Conservation (phyloP, 768 basidiomycete species). For the Naganishia vishniacii region DNA sequence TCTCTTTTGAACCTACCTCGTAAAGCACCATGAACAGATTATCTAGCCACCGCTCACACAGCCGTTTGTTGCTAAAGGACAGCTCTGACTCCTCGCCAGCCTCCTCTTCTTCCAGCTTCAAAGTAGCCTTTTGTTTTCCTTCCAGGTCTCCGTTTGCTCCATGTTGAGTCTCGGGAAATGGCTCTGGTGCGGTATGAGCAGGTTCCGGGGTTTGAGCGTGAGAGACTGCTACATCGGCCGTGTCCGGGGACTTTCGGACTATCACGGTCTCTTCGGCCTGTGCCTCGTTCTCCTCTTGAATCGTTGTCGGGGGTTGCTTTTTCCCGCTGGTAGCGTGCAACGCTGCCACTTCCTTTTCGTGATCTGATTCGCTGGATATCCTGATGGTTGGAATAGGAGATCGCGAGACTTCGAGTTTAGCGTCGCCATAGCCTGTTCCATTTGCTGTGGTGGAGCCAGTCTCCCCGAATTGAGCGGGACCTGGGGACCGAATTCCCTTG, state of each 20-base stretch:
- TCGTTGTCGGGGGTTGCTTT: constrained; percentile 30
- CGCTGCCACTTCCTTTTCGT: constrained; percentile 57
- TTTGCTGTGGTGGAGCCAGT: neutral
- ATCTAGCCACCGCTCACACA: constrained; percentile 96
- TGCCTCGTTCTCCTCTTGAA: constrained; percentile 48
- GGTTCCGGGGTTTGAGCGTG: constrained; percentile 43
- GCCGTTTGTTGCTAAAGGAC: constrained; percentile 89
- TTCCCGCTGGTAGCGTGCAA: constrained; percentile 27
- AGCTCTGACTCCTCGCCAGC: constrained; percentile 52
- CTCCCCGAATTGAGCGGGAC: constrained; percentile 5
- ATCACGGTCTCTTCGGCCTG: constrained; percentile 16
- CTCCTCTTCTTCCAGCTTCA: constrained; percentile 26
- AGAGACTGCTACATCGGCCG: constrained; percentile 35
- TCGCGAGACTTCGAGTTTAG: constrained; percentile 37
- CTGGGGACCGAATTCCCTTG: constrained; percentile 28
- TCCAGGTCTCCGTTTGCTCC: constrained; percentile 32
- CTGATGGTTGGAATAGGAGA: constrained; percentile 62
- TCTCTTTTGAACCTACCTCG: constrained; percentile 58
- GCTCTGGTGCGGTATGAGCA: constrained; percentile 3
- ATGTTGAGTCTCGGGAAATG: constrained; percentile 11
- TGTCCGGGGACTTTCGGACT: constrained; percentile 17
- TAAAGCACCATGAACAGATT: constrained; percentile 98
- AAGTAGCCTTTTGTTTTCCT: neutral
- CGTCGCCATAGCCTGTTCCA: constrained; percentile 11
- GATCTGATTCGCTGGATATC: constrained; percentile 66